A percentile compares a stretch with the other conserved stretches of the same genome.
phyloP scores from a whole-genome alignment of 2,329 filamentous ascomycete genomes.

The Clarireedia monteithiana region DNA sequence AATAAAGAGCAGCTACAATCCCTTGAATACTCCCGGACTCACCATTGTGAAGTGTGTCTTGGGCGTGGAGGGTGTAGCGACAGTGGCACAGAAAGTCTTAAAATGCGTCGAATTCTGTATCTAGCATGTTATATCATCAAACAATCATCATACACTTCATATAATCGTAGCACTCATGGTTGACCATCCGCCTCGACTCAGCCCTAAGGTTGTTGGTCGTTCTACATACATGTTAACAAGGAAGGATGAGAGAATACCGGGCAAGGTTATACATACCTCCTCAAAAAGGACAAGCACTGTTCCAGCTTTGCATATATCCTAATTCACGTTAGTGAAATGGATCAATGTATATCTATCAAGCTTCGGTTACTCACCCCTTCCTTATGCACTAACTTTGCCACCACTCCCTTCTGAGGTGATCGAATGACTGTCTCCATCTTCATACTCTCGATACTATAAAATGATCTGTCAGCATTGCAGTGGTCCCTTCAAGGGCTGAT shows the following conservation, averaged over 20 bases:
- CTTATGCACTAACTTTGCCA: conserved; percentile 67
- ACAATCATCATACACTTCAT: neutral
- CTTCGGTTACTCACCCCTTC: conserved; percentile 54
- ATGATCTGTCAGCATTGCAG: conserved; percentile 20
- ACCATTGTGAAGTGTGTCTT: too few species aligned
- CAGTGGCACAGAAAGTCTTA: too few species aligned
- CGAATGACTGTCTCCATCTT: conserved; percentile 85
- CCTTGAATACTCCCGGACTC: too few species aligned
- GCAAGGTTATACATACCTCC: conserved; percentile 27
- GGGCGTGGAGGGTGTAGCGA: too few species aligned
- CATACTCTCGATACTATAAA: conserved; percentile 68
- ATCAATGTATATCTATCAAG: conserved; percentile 6
- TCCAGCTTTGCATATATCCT: conserved; percentile 74
- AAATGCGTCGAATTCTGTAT: conserved; percentile 32
- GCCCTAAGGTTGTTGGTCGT: neutral
- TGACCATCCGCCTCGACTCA: neutral
- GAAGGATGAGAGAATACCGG: too few species aligned
- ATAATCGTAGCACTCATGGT: neutral
- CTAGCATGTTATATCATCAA: conserved; percentile 16
- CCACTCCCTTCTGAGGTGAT: conserved; percentile 63
- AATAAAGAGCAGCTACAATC: too few species aligned
- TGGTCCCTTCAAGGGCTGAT: too few species aligned
- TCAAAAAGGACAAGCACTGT: conserved; percentile 69
- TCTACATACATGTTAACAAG: neutral
- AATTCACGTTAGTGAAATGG: neutral